These are phyloP conservation scores for Phalaenopsis hybrid DNA, from an alignment of 116 monocot species.

Conservation along the genomic window DNA sequence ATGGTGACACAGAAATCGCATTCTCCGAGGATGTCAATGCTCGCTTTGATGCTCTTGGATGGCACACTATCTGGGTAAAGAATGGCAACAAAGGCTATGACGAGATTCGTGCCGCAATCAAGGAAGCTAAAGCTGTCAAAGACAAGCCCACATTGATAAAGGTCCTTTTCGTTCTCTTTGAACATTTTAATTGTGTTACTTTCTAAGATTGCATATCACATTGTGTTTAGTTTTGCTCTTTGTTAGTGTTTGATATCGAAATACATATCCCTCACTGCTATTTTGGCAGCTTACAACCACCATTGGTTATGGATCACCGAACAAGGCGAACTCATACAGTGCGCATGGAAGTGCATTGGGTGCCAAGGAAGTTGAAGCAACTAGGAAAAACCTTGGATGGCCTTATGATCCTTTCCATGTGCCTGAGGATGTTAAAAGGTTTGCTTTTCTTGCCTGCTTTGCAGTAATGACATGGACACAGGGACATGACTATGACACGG, in stretches of 20 bases:
- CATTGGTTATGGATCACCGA: conserved; percentile 89
- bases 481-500: too few species aligned
- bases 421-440: conserved; percentile 34
- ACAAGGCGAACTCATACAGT: conserved; percentile 87
- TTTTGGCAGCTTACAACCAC: conserved; percentile 78
- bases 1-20: conserved; percentile 11
- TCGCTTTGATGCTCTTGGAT: conserved; percentile 20
- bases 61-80: conserved; percentile 89
- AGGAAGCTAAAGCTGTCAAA: conserved; percentile 18
- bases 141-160: conserved; percentile 17
- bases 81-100: conserved; percentile 14
- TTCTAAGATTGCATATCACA: not conserved
- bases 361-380: conserved; percentile 14
- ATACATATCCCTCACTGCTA: not conserved
- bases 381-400: conserved; percentile 14
- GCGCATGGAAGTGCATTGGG: conserved; percentile 40
- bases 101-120: conserved; percentile 12
- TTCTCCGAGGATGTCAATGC: conserved; percentile 11
- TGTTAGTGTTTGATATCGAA: not conserved
- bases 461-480: too few species aligned
- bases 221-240: not conserved
- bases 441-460: not conserved
- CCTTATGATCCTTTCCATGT: conserved; percentile 18
- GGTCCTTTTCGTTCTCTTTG: not conserved
- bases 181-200: not conserved